These are phyloP conservation scores for Actinomortierella wolfii DNA, from an alignment of 371 early-diverging fungal species.

Conservation along the genomic window DNA sequence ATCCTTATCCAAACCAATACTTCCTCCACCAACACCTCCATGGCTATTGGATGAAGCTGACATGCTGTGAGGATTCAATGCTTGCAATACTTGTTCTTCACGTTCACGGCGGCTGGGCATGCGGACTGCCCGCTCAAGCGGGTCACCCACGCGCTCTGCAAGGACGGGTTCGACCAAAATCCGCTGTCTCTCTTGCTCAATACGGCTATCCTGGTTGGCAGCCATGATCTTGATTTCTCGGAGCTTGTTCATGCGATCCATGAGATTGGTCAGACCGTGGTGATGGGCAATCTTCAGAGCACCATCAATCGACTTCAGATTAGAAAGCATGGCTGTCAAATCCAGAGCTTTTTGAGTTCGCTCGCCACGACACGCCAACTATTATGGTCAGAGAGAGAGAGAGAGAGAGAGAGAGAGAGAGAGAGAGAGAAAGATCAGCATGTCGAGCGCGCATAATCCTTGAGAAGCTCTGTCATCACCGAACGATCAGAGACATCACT, in stretches of 20 bases:
- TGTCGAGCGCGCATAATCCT: not conserved
- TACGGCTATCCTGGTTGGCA: conserved; percentile 29
- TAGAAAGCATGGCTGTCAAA: conserved; percentile 62
- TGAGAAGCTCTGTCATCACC: not conserved
- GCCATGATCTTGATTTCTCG: conserved; percentile 64
- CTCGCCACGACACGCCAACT: conserved; percentile 76
- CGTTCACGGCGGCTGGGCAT: too few relatives aligned
- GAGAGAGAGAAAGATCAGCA: conserved; percentile 3
- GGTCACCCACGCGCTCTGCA: conserved; percentile 3
- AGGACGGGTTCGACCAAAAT: conserved; percentile 33
- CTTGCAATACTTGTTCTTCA: too few relatives aligned
- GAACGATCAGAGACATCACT: conserved; percentile 1
- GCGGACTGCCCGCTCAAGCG: too few relatives aligned
- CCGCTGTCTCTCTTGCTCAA: conserved; percentile 16
- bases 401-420: not conserved
- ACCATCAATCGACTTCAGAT: conserved; percentile 69
- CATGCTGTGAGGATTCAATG: not conserved
- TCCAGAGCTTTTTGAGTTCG: conserved; percentile 78
- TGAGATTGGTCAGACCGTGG: conserved; percentile 65
- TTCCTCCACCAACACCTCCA: conserved; percentile 26
- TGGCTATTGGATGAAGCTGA: conserved; percentile 13
- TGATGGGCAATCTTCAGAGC: conserved; percentile 82
- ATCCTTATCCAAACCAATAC: conserved; percentile 29
- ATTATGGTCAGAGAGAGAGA: not conserved
- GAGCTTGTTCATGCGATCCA: conserved; percentile 78